Conservation (phyloP, 148 eudicot genomes). For the Heliamphora exappendiculata region DNA sequence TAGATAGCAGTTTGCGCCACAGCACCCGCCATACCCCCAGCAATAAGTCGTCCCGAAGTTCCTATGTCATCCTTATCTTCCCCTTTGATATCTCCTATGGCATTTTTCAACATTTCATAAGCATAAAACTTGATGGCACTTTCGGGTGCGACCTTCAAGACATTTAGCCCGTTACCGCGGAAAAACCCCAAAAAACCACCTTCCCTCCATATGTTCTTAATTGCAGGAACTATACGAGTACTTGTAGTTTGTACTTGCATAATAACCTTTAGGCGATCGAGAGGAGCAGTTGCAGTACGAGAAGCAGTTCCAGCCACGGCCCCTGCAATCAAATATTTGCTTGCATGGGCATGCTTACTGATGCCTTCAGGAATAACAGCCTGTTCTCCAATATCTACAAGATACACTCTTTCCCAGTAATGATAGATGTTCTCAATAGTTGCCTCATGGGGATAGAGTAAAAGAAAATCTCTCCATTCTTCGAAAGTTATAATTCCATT, state of each 20-base stretch:
- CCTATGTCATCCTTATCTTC: constrained; percentile 64
- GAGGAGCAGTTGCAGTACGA: constrained; percentile 96
- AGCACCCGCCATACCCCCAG: constrained; percentile 94
- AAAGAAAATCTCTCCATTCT: constrained; percentile 96
- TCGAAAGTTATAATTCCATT: constrained; percentile 93
- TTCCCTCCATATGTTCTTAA: constrained; percentile 70
- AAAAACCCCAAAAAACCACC: constrained; percentile 75
- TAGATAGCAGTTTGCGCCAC: constrained; percentile 92
- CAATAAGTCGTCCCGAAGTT: constrained; percentile 60
- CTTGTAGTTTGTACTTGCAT: constrained; percentile 72
- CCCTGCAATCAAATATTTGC: constrained; percentile 84
- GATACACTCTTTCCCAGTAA: constrained; percentile 89
- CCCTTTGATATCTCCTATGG: constrained; percentile 56
- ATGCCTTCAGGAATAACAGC: constrained; percentile 88
- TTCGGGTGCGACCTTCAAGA: constrained; percentile 90
- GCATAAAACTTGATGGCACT: constrained; percentile 89
- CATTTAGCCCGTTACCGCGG: constrained; percentile 89
- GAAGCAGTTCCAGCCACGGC: constrained; percentile 96
- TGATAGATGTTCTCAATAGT: constrained; percentile 85
- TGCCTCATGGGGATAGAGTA: constrained; percentile 89
- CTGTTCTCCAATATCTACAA: constrained; percentile 95
- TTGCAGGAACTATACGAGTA: constrained; percentile 49
- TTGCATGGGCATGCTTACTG: constrained; percentile 76
- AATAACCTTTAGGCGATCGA: constrained; percentile 81
- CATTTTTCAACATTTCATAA: constrained; percentile 71